Evolutionary conservation across 2,329 filamentous ascomycete genomes (phyloP).

Genomic region (Bipolaris oryzae): DNA sequence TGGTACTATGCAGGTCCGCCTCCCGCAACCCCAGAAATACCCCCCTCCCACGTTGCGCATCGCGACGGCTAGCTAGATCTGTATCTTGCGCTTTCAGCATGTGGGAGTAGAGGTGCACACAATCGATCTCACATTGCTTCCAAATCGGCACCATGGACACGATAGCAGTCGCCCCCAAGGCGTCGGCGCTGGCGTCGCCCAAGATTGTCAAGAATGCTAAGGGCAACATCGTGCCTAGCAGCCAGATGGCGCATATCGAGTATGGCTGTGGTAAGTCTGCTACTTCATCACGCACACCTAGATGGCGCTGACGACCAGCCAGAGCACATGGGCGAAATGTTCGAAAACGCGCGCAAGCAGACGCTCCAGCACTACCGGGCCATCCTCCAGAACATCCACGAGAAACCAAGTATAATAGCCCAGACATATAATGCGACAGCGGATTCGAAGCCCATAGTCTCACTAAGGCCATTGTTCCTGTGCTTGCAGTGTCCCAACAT

Average conservation of each 20-base stretch:
- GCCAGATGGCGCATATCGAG: constrained; percentile 49
- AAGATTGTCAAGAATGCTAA: constrained; percentile 54
- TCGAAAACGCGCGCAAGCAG: constrained; percentile 70
- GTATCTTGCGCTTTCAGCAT: constrained; percentile 13
- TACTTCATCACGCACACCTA: not conserved
- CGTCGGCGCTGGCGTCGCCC: constrained; percentile 49
- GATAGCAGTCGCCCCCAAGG: constrained; percentile 49
- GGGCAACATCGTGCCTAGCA: constrained; percentile 46
- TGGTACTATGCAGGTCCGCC: constrained; percentile 42
- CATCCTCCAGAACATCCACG: constrained; percentile 72
- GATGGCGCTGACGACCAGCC: constrained; percentile 28
- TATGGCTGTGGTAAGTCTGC: constrained; percentile 51
- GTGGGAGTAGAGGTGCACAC: constrained; percentile 6
- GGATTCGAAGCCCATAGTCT: constrained; percentile 64
- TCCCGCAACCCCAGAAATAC: constrained; percentile 27
- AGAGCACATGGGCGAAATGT: constrained; percentile 76
- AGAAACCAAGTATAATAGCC: constrained; percentile 67
- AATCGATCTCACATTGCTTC: constrained; percentile 5
- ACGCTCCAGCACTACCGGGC: constrained; percentile 75
- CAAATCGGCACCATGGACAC: constrained; percentile 45
- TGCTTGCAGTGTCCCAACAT: constrained; percentile 72
- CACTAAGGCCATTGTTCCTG: constrained; percentile 58
- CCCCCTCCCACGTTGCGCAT: constrained; percentile 17
- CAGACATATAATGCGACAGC: constrained; percentile 64
- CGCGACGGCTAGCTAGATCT: constrained; percentile 7